Base-by-base conservation (phyloP, 2,329 filamentous ascomycete genomes). In the Sporothrix inflata region DNA sequence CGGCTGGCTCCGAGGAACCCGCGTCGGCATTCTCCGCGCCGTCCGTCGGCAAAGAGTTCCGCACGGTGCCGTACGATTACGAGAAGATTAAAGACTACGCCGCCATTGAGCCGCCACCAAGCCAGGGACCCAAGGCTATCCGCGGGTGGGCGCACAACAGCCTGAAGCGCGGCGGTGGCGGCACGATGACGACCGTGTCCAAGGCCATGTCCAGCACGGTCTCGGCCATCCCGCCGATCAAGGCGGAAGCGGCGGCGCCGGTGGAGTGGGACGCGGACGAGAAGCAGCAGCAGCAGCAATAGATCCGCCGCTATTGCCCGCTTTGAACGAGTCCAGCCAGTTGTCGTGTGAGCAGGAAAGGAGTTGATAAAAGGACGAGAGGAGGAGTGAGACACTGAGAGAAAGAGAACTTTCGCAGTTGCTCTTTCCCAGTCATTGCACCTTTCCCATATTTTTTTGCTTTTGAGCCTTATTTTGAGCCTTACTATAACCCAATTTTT, bases 31-130 rank as follows among this genome's bases (percentile, higher is more conserved):
- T 51, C 38, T n/a, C 40, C 1, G 47, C 49, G 2, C 24, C 49
- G 21, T n/a, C 71, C 8, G 6, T 38, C 19, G 53, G 27, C 30
- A 67, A 60, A 21, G 87, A 89, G 75, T 81, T 89, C n/a, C 85
- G 87, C 71, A 88, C 88, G 4, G 86, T 88, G 3, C 85, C 85
- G 49, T 89, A 89, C 74, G 83, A 86, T 72, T 84, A 85, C 63
- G 82, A 82, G 38, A 84, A 85, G 74, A 88, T 89, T 77, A 89
- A 89, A 77, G 87, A 89, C 76, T 88, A 87, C 57, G 82, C 82
- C 4, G 83, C 86, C 1, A 84, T 83, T 21, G 87, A 88, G 67
- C 85, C 87, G 16, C 83, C 88, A 40, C 87, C 87, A 9, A 84
- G 83, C 65, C 85, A 84, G 19, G 87, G 86, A 0, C 87, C 87